phyloP scores from a whole-genome alignment of 2,329 filamentous ascomycete genomes.

The Myriangium duriaei region DNA sequence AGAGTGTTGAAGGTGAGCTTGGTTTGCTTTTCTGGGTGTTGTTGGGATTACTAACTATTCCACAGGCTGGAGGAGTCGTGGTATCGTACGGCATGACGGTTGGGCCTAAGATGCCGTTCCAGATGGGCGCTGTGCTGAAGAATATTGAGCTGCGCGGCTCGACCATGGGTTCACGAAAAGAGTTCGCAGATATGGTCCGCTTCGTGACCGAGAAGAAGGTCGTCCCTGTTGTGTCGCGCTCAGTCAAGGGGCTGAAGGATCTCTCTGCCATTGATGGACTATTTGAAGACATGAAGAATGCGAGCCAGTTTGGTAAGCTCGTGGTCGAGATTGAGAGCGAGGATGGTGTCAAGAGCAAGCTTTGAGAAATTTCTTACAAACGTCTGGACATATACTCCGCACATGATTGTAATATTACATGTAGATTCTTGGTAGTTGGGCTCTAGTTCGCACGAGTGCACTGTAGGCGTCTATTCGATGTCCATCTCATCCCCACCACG shows the following conservation, averaged over 20 bases:
- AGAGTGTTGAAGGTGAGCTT: conserved; percentile 54
- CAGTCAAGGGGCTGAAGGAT: conserved; percentile 56
- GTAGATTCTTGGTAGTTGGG: too few relatives aligned
- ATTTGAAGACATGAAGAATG: conserved; percentile 80
- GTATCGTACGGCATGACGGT: conserved; percentile 86
- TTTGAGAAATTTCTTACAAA: neutral
- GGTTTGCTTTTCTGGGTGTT: neutral
- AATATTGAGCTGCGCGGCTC: conserved; percentile 78
- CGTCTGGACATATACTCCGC: too few relatives aligned
- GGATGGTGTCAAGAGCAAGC: conserved; percentile 10
- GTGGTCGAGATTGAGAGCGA: conserved; percentile 47
- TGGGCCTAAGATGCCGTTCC: conserved; percentile 71
- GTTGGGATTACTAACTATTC: neutral
- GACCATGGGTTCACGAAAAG: conserved; percentile 82
- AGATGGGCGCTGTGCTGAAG: conserved; percentile 70
- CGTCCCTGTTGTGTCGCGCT: conserved; percentile 60
- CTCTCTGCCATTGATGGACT: conserved; percentile 66
- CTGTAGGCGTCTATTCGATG: too few relatives aligned
- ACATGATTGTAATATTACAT: too few relatives aligned
- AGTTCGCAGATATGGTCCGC: conserved; percentile 81
- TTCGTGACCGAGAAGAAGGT: conserved; percentile 67
- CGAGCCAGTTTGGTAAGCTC: conserved; percentile 82
- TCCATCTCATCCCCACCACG: conserved; percentile 28
- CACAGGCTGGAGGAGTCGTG: conserved; percentile 62
- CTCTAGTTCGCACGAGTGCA: too few relatives aligned